Percentiles rank a stretch among this genome's conserved stretches.
phyloP scores from a whole-genome alignment of 345 rosid species.

The Eucalyptus urophylla region DNA sequence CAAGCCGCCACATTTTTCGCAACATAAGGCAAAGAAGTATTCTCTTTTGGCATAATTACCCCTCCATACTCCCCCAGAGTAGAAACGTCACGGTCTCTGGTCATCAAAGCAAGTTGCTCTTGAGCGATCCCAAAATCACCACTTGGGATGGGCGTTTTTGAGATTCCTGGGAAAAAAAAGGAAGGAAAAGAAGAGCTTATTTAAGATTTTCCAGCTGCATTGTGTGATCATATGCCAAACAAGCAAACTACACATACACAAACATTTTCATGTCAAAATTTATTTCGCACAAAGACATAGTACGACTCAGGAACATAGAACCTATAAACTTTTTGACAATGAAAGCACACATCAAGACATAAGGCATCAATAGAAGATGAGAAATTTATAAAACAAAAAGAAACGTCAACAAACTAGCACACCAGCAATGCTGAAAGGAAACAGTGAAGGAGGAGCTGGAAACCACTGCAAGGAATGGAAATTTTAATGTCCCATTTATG shows the following conservation, averaged over 20 bases:
- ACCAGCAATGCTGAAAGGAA: not conserved
- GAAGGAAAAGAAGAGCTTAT: not conserved
- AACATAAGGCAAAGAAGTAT: not conserved
- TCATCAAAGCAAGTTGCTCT: conserved; percentile 58
- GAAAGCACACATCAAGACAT: not conserved
- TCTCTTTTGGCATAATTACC: conserved; percentile 22
- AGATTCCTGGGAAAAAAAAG: conserved; percentile 11
- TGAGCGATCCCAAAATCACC: conserved; percentile 62
- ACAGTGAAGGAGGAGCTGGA: not conserved
- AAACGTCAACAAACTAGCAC: not conserved
- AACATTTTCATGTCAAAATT: not conserved
- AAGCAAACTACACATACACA: not conserved
- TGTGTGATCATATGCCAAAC: not conserved
- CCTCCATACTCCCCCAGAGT: conserved; percentile 66
- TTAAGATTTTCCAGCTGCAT: not conserved
- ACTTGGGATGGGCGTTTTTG: conserved; percentile 12
- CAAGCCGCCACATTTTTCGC: not conserved
- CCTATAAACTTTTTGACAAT: not conserved
- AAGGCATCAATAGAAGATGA: not conserved
- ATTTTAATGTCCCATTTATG: not conserved
- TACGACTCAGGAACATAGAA: not conserved
- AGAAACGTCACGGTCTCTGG: conserved; percentile 58
- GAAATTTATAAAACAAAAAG: not conserved
- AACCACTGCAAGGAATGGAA: not conserved
- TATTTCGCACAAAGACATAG: not conserved